phyloP scores from a whole-genome alignment of 2,329 filamentous ascomycete species.

The Fusarium sp. region DNA sequence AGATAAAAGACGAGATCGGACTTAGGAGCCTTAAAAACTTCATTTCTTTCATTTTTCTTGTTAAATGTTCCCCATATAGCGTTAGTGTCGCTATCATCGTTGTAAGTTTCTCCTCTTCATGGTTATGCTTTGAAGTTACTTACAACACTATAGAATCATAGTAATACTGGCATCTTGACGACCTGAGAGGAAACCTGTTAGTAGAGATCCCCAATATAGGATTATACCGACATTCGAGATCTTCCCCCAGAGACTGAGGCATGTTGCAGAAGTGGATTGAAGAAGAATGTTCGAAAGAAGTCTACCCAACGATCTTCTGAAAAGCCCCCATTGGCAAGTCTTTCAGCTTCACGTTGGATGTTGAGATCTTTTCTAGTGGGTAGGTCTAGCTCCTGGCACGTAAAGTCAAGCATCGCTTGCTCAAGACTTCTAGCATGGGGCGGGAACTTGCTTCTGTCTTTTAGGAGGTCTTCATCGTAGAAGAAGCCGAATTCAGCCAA shows the following conservation, averaged over 20 bases:
- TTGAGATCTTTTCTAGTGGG: neutral
- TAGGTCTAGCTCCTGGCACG: neutral
- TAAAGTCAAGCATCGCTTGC: neutral
- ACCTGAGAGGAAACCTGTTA: accelerated
- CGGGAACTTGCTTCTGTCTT: neutral
- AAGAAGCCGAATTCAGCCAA: neutral
- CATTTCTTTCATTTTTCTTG: accelerated
- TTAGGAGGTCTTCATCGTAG: neutral
- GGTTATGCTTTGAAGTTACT: neutral
- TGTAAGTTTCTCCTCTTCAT: no score
- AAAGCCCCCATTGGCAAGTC: neutral
- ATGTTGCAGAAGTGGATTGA: accelerated
- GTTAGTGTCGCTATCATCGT: accelerated
- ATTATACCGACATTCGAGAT: neutral
- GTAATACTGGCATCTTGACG: neutral
- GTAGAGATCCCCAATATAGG: accelerated
- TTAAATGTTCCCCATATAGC: neutral
- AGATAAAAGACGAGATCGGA: neutral
- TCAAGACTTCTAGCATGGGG: neutral
- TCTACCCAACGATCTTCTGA: neutral
- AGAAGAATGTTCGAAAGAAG: accelerated
- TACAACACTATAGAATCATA: neutral
- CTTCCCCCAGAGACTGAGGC: accelerated
- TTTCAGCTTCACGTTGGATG: accelerated
- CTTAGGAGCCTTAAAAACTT: neutral